Base-by-base conservation (phyloP, 495 filamentous ascomycete genomes). In the Trichoderma orchidacearum region DNA sequence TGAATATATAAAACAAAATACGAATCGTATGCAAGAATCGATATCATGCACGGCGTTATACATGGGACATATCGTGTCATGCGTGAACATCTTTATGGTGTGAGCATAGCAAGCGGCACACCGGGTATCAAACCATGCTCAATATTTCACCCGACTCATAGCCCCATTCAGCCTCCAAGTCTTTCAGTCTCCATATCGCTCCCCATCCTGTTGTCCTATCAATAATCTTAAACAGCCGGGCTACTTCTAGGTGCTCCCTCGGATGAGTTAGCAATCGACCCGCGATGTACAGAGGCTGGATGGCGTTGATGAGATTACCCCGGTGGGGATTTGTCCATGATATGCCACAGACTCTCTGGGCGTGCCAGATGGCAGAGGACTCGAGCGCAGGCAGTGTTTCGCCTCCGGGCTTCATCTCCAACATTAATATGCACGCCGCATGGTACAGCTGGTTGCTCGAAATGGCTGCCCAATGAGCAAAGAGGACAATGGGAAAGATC, bases 101-200 rank as follows among this genome's bases (percentile, higher is more conserved):
- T n/a, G n/a, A n/a, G n/a, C n/a, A n/a, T n/a, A n/a, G n/a, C n/a
- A n/a, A n/a, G n/a, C n/a, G n/a, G n/a, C 11, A 25, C n/a, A 6
- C 36, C n/a, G 13, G 41, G 41, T 48, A 27, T 48, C 41, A 48
- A 48, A 48, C 27, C 41, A 48, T 48, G 41, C 41, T 48, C 18
- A 48, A 12, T 11, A 48, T 63, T 68, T 53, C 70, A 61, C 18
- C 65, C 60, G 57, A 54, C 60, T 28, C 54, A 17, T 55, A 59
- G 6, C 58, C 58, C 58, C 58, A 59, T 23, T 48, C 58, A 18
- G 53, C 31, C 17, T 59, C 58, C 17, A 59, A 29, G 25, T 59
- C 58, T 29, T 55, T 56, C 32, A 59, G 25, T 23, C 58, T 34
- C 58, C 58, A 59, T 41, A 56, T 41, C 17, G 58, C 58, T 11